Evolutionary conservation across 805 yeast species (phyloP), one percentile per base, ranked within the genome.

Genomic region (Starmerella bombi): DNA sequence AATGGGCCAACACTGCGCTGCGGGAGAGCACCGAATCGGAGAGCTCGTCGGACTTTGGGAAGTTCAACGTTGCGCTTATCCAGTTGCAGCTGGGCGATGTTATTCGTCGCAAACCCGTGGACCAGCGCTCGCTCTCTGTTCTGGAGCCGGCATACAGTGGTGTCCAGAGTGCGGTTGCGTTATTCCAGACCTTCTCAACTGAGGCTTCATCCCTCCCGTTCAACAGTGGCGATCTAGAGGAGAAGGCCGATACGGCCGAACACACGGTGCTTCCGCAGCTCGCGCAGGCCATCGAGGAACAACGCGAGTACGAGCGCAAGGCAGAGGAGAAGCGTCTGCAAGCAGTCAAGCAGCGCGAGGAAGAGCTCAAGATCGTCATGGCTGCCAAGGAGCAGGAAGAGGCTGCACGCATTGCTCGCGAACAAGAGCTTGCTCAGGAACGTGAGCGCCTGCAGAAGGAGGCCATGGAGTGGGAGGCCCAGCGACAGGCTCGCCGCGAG

Each of bases 1-100:
- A 71, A 33, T 74, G 71, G 50, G 71, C 83, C 5, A 64, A 70
- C 49, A 65, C 67, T 46, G 51, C 49, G 16, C 18, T n/a, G 1
- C 45, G 30, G 5, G 32, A 29, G 16, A 12, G 83, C 94, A 0
- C 67, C 61, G 32, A 62, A 57, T 3, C 58, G 30, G 59, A 63
- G 15, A 50, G 65, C 50, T 56, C 59, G 31, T 57, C 66, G 22
- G 63, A 70, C 6, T 63, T 75, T 7, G 64, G 77, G 48, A 70
- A 69, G 50, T 91, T 80, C 65, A 91, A 91, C 56, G 69, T 77
- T 38, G 93, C 96, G 0, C 80, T 78, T 55, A 67, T 88, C 36
- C 79, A 80, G 53, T 83, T 80, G 60, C 94, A 85, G 59, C 67
- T 83, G 41, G 95, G 95, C 0, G 95, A 85, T 49, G 74, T 74